These are phyloP conservation scores for Beauveria scarabaeidicola DNA, from an alignment of 2,329 filamentous ascomycete genomes.

Conservation along the genomic window DNA sequence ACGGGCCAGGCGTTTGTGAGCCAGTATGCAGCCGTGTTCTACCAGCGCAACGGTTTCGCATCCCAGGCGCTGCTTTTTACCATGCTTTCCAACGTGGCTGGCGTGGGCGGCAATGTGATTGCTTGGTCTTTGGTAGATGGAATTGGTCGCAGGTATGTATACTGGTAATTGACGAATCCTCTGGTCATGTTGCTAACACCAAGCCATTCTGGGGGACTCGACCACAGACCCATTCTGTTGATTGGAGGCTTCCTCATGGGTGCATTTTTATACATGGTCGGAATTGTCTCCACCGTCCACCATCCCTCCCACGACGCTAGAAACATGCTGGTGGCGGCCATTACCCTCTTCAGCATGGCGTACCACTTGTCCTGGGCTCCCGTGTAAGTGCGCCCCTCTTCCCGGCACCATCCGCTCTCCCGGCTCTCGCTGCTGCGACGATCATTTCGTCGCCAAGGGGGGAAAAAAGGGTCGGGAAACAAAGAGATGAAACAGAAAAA, in stretches of 20 bases:
- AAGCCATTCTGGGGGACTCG: neutral
- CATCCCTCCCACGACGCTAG: neutral
- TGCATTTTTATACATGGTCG: constrained; percentile 19
- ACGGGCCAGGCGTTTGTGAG: constrained; percentile 23
- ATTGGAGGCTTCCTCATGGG: constrained; percentile 18
- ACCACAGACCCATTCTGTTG: constrained; percentile 16
- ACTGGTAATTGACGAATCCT: neutral
- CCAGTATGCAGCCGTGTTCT: constrained; percentile 23
- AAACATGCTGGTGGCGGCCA: constrained; percentile 16
- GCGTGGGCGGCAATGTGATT: constrained; percentile 10
- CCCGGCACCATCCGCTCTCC: neutral
- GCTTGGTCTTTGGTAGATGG: constrained; percentile 20
- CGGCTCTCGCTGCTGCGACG: neutral
- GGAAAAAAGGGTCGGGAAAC: too few species aligned
- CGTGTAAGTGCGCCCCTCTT: constrained; percentile 14
- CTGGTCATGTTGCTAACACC: neutral
- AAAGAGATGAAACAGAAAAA: neutral
- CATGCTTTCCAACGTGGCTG: constrained; percentile 14
- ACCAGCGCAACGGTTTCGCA: constrained; percentile 19
- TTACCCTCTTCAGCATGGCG: constrained; percentile 18
- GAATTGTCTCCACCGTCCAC: constrained; percentile 10
- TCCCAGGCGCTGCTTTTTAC: constrained; percentile 19
- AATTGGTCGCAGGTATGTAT: constrained; percentile 15
- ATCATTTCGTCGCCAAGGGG: too few species aligned
- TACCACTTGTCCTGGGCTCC: constrained; percentile 21